Evolutionary conservation across 805 yeast genomes (phyloP), one percentile per base, ranked within the genome.

Genomic region (Ogataea degrootiae): DNA sequence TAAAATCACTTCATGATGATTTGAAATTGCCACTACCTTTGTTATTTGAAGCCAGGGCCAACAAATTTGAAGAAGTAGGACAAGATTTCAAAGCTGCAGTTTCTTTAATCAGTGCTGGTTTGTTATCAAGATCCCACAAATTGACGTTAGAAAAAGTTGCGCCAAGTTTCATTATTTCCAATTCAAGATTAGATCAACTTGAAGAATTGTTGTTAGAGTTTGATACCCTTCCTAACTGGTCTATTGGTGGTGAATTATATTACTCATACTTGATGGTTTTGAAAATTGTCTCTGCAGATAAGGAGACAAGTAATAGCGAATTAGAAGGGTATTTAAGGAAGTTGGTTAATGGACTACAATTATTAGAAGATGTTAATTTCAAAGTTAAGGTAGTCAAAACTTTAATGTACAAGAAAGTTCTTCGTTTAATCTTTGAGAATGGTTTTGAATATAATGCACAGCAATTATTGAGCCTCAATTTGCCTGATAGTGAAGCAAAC

Each of bases 161-260:
- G 0, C 98, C 98, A 8, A 62, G 66, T 14, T 76, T 83, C 3
- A 78, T 91, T 1, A 75, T 83, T 15, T 71, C 76, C n/a, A 74
- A 76, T 47, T 66, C 55, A 6, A 52, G 39, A 43, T 54, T 49
- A 39, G 58, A 33, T 6, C 53, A 59, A 11, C 55, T 80, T n/a
- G 56, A 60, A n/a, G 49, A 47, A 1, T 51, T 85, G 9, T 77
- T 39, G 46, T 59, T 2, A 50, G 61, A 76, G 77, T 62, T 84
- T 83, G 12, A 66, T 63, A 35, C 57, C 58, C 46, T 63, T 61
- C 22, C 76, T 3, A 70, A 68, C 37, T 84, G 86, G 85, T 64
- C 69, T 19, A 65, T 63, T 31, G 87, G 87, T 1, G 79, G 85
- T 26, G 83, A 77, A 0, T 68, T 85, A 5, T 86, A 78, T 60